Evolutionary conservation across 495 filamentous ascomycete genomes (phyloP).

Genomic region (Aspergillus haitiensis): DNA sequence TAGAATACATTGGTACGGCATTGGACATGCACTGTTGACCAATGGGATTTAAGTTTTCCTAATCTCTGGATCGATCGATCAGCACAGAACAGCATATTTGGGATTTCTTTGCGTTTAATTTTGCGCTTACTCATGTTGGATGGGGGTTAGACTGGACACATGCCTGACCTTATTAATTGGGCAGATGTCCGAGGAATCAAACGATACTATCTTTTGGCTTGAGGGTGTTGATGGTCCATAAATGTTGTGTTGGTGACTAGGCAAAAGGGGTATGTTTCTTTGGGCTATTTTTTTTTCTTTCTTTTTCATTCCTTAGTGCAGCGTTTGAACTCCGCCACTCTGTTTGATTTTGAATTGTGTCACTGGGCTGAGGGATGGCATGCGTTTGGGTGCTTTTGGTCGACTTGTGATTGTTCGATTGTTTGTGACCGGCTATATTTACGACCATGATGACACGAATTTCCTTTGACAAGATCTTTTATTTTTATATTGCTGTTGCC

Average conservation of each 20-base stretch:
- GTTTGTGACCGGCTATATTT: slow-evolving; percentile 32
- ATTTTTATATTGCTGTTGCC: slow-evolving; percentile 27
- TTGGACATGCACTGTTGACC: slow-evolving; percentile 1
- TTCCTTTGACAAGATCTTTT: slow-evolving; percentile 31
- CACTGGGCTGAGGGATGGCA: slow-evolving; percentile 22
- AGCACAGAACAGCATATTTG: slow-evolving; percentile 4
- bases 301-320: slow-evolving; percentile 8
- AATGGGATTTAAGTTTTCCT: not conserved
- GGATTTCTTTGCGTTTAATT: not conserved
- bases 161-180: not conserved
- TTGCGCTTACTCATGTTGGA: slow-evolving; percentile 4
- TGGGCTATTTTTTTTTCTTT: slow-evolving; percentile 16
- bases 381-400: slow-evolving; percentile 29
- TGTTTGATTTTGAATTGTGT: slow-evolving; percentile 19
- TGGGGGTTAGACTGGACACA: slow-evolving; percentile 16
- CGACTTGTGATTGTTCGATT: slow-evolving; percentile 26
- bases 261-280: slow-evolving; percentile 19
- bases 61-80: not conserved
- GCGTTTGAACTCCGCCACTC: slow-evolving; percentile 18
- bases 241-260: slow-evolving; percentile 16
- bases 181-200: not conserved
- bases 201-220: slow-evolving; percentile 15
- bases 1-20: slow-evolving; percentile 26
- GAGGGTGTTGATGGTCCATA: slow-evolving; percentile 13
- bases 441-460: slow-evolving; percentile 54